Base-by-base conservation (phyloP, 306 rosid species). In the Medicago lupulina region DNA sequence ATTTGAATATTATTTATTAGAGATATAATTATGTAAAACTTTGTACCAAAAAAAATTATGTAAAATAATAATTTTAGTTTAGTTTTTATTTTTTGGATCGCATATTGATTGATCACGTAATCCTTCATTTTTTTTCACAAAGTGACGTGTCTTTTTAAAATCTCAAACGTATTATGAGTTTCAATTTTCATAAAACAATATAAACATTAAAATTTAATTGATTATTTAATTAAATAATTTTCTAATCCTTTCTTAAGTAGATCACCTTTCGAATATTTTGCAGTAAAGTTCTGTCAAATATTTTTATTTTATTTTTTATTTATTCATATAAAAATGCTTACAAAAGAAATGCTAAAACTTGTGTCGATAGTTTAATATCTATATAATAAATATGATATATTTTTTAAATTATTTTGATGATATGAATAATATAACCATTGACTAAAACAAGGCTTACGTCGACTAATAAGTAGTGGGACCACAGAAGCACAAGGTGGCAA, bases 401-500 rank as follows among this genome's bases (percentile, higher is more conserved):
- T 2, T 47, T 47, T 6, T 11, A 15, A 15, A 50, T 15, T 50
- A 58, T 58, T 58, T 23, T 59, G 39, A 23, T 23, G 39, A 58
- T 23, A 58, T 25, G 8, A 23, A 57, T 21, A 57, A 11, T 12
- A 57, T 58, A 13, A 58, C 9, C 38, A 12, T 25, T 59, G 65
- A 23, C 65, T 3, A 25, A 18, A 66, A 43, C 58, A 79, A 70
- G 6, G 67, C 17, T 5, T 3, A 39, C 17, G 39, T 71, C 38
- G 28, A n/a, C 8, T 71, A 17, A 50, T 63, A 43, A 71, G 51
- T 50, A 41, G 38, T 12, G 67, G 73, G 47, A 2, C 82, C 78
- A 54, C 7, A n/a, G 4, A 39, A 39, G 7, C 18, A 25, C 4
- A 53, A 76, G 73, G 53, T 65, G 50, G 57, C 74, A 53, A 40